Evolutionary conservation across 2,329 filamentous ascomycete genomes (phyloP), one percentile per base, ranked within the genome.

Genomic region (Colletotrichum tofieldiae): DNA sequence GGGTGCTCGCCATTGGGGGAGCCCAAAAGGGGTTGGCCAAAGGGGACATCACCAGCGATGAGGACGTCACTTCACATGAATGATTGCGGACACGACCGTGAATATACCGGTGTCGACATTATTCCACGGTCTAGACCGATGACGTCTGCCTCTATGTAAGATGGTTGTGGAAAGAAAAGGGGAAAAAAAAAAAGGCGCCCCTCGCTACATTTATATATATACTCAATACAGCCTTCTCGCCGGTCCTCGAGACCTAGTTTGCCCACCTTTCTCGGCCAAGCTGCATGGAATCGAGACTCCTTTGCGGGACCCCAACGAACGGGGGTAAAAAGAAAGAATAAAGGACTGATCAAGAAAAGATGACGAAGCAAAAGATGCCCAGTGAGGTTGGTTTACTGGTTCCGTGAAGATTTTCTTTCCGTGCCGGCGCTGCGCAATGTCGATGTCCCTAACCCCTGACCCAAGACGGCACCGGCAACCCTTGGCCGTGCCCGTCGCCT

Each of bases 161-260:
- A 41, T 20, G 47, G n/a, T 43, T 18, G 32, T 20, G 35, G 20
- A 23, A 32, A 32, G 4, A 32, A 32, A 32, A 6, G 6, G 29
- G 3, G 6, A 32, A 32, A 3, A 26, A 26, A 26, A n/a, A 26
- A 52, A 37, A 47, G 26, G 32, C 47, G 52, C 56, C 32, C 41
- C 39, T 67, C 56, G 68, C 56, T 68, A 67, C 16, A 51, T n/a
- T n/a, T 23, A 51, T 51, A 45, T 70, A 62, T 71, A 63, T 68
- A 68, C 65, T 63, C 26, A 43, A 63, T 62, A 67, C 49, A 63
- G 32, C 47, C 29, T 47, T 41, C 58, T 41, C 55, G 6, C 26
- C 35, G 16, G n/a, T 32, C 45, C 29, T 11, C 47, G 16, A 37
- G 51, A 32, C 47, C 56, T 26, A 32, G 32, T 51, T 5, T 62